Conservation (phyloP, 106 monocot species). For the Agapanthus africanus region DNA sequence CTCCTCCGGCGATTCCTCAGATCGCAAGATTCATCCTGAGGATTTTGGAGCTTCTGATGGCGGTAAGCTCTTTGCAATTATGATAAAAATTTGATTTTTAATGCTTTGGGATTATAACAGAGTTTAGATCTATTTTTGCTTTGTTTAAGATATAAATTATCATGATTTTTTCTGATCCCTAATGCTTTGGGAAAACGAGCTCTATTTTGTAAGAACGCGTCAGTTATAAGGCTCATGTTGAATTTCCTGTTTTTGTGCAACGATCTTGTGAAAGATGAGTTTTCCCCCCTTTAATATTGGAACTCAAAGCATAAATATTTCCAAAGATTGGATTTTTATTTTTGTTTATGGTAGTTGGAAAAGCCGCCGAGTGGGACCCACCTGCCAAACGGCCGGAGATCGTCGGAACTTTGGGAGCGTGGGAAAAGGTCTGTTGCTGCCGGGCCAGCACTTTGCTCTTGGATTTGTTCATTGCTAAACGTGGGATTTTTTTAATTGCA, state of each 20-base stretch:
- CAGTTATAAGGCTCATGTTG: not conserved
- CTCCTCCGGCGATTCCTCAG: conserved; percentile 30
- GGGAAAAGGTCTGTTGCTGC: not conserved
- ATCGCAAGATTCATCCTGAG: conserved; percentile 24
- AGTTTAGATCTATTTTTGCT: conserved; percentile 2
- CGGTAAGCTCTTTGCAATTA: not conserved
- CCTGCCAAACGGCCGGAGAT: not conserved
- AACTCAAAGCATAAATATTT: too few species aligned
- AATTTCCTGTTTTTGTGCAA: too few species aligned
- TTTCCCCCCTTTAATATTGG: too few species aligned
- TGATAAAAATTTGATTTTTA: not conserved
- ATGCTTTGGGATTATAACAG: not conserved
- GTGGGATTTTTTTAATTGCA: conserved; percentile 1
- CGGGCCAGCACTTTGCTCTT: not conserved
- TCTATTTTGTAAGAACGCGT: not conserved
- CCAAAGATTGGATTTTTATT: not conserved
- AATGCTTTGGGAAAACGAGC: not conserved
- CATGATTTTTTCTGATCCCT: not conserved
- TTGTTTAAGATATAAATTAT: not conserved
- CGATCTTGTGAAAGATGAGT: not conserved
- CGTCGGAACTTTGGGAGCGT: not conserved
- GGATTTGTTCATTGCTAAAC: not conserved
- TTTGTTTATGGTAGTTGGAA: not conserved
- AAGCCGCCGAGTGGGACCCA: not conserved
- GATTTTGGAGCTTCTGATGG: conserved; percentile 10